A percentile compares a stretch with the other conserved stretches of the same genome.
Conservation (phyloP, 805 yeast species). For the Metschnikowia lachancei region DNA sequence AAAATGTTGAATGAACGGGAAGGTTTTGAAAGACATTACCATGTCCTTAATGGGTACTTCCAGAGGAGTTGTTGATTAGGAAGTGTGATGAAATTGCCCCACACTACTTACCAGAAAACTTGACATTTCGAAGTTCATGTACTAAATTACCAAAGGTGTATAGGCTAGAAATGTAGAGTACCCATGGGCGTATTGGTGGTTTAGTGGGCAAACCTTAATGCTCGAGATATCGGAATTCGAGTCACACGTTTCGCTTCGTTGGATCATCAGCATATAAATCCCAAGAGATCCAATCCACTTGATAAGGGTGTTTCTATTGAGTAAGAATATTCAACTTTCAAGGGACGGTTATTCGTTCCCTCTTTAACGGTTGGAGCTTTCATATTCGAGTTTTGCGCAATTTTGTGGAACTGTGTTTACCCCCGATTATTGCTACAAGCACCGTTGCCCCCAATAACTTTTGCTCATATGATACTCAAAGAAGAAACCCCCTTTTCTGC, state of each 20-base stretch:
- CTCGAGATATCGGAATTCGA: constrained; percentile 40
- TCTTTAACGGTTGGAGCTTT: background rate
- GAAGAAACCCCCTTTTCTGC: constrained; percentile 49
- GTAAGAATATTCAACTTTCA: constrained; percentile 10
- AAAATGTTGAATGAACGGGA: too few species aligned
- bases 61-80: too few species aligned
- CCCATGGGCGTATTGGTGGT: too few species aligned
- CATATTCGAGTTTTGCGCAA: constrained; percentile 45
- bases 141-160: too few species aligned
- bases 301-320: constrained; percentile 46
- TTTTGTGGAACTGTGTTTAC: constrained; percentile 84
- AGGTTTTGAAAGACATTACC: too few species aligned
- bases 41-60: too few species aligned
- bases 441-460: constrained; percentile 63
- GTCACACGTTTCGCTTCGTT: constrained; percentile 56
- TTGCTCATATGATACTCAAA: constrained; percentile 38
- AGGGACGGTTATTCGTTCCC: background rate
- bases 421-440: constrained; percentile 47
- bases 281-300: constrained; percentile 36
- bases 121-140: too few species aligned
- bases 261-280: constrained; percentile 82
- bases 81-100: too few species aligned
- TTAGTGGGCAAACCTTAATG: too few species aligned
- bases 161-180: too few species aligned
- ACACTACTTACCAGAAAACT: too few species aligned